Base-by-base conservation (phyloP, 768 basidiomycete genomes). In the Rhodotorula sphaerocarpa region DNA sequence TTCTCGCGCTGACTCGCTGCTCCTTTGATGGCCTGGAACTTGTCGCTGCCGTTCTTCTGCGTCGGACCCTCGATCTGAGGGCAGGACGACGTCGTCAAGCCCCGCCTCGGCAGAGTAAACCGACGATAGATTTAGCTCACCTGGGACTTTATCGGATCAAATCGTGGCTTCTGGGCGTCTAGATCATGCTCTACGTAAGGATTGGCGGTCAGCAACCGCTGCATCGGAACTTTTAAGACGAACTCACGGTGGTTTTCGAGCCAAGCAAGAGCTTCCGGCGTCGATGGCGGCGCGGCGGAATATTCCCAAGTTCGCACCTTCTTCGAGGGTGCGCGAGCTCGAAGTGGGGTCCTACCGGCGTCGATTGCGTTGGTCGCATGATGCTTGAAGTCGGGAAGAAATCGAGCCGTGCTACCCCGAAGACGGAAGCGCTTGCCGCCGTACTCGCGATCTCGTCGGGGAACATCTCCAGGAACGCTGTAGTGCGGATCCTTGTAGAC, bases 401-500 rank as follows among this genome's bases (percentile, higher is more conserved):
- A 75, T 28, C 75, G 72, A 16, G 87, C 76, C 12, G 82, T 81
- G 44, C 80, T 82, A 7, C 86, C 84, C 68, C 84, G 84, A 27
- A 92, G 76, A 44, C 78, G 78, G 74, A 86, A 92, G n/a, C 81
- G 71, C 1, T 88, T 74, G 0, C 90, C 91, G 27, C 84, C 90
- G 73, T 85, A 91, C 76, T 89, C 86, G 70, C 83, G 80, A 5
- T 84, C 75, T n/a, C 77, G 75, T 36, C 79, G 79, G 1, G 90
- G 86, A 0, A 84, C 80, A 72, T 97, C 93, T 7, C 70, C 68
- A 28, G 79, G 78, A 54, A 82, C 81, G 10, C 88, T 89, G 72
- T 89, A 99, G 75, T 81, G 85, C 0, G 92, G 87, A n/a, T 81
- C 77, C 48, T 80, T 82, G 75, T 95, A 92, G 28, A 86, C 73